phyloP scores from a whole-genome alignment of 2,329 filamentous ascomycete species.

The Sclerotiophoma versabilis region DNA sequence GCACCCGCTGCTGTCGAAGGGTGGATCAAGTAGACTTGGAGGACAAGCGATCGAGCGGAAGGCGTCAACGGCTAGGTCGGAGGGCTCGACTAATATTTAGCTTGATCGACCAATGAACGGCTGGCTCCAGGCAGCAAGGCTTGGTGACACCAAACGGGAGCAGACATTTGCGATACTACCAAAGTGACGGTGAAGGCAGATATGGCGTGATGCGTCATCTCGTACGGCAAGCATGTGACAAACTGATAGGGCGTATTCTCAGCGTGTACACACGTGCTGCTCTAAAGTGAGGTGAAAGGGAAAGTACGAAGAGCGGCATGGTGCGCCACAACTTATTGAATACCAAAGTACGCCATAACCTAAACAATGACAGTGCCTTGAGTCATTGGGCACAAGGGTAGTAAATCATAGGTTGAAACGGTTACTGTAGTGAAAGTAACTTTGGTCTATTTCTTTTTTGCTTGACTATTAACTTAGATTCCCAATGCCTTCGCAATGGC shows the following conservation, averaged over 20 bases:
- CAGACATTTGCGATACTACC: conserved; percentile 10
- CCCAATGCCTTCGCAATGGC: conserved; percentile 51
- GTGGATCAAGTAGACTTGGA: not conserved
- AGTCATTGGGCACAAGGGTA: too few relatives aligned
- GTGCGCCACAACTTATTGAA: not conserved
- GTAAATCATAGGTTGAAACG: too few relatives aligned
- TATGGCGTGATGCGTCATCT: not conserved
- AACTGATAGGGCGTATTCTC: not conserved
- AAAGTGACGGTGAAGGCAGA: conserved; percentile 12
- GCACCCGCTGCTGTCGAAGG: too few relatives aligned
- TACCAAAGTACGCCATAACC: not conserved
- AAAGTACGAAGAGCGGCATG: not conserved
- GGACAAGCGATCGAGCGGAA: not conserved
- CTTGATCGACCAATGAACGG: not conserved
- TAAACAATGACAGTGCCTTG: not conserved
- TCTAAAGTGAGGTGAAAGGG: too few relatives aligned
- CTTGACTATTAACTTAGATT: conserved; percentile 19
- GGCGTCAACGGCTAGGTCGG: not conserved
- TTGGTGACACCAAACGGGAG: conserved; percentile 9
- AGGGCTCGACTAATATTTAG: not conserved
- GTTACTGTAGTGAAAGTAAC: not conserved
- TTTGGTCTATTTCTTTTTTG: not conserved
- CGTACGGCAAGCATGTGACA: not conserved
- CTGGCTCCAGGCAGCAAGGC: conserved; percentile 9
- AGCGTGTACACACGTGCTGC: not conserved